A percentile compares a stretch with the other conserved stretches of the same genome.
Evolutionary conservation across 495 filamentous ascomycete genomes (phyloP).

Genomic region (Penicillium waksmanii): DNA sequence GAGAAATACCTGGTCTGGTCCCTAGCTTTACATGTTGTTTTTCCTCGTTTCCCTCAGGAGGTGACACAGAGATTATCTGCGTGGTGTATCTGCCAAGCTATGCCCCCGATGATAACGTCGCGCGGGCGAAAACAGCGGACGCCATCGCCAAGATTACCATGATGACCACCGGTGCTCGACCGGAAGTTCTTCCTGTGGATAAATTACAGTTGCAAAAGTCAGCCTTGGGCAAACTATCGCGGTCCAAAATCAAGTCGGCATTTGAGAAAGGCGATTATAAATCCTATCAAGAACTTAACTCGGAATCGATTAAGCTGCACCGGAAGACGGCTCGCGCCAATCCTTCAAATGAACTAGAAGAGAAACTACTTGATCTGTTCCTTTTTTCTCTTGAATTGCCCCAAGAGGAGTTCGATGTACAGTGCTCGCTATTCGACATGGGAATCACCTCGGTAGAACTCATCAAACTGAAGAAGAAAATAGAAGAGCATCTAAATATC

Average conservation of each 20-base stretch:
- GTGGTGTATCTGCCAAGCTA: slow-evolving; percentile 37
- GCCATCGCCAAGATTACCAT: slow-evolving; percentile 17
- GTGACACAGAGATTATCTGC: slow-evolving; percentile 40
- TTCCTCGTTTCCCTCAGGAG: slow-evolving; percentile 24
- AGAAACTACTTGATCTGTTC: slow-evolving; percentile 24
- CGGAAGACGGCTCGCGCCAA: not conserved
- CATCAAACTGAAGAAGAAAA: slow-evolving; percentile 30
- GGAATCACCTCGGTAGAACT: slow-evolving; percentile 52
- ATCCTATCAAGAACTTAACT: slow-evolving; percentile 22
- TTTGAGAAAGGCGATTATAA: slow-evolving; percentile 14
- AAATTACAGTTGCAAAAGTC: slow-evolving; percentile 20
- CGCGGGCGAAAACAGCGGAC: slow-evolving; percentile 12
- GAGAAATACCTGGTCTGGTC: slow-evolving; percentile 30
- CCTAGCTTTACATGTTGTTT: slow-evolving; percentile 36
- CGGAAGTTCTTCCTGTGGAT: slow-evolving; percentile 22
- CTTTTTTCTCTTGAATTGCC: slow-evolving; percentile 17
- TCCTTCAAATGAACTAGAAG: slow-evolving; percentile 18
- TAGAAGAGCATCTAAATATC: slow-evolving; percentile 18
- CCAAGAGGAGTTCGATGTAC: slow-evolving; percentile 26
- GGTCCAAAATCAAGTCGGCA: slow-evolving; percentile 38
- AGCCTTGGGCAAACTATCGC: slow-evolving; percentile 54
- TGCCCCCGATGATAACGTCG: slow-evolving; percentile 10
- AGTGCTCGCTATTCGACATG: slow-evolving; percentile 39
- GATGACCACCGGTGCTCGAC: slow-evolving; percentile 16
- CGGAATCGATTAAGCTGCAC: slow-evolving; percentile 23